Conservation (phyloP, 208 protist genomes). For the Entamoeba invadens region DNA sequence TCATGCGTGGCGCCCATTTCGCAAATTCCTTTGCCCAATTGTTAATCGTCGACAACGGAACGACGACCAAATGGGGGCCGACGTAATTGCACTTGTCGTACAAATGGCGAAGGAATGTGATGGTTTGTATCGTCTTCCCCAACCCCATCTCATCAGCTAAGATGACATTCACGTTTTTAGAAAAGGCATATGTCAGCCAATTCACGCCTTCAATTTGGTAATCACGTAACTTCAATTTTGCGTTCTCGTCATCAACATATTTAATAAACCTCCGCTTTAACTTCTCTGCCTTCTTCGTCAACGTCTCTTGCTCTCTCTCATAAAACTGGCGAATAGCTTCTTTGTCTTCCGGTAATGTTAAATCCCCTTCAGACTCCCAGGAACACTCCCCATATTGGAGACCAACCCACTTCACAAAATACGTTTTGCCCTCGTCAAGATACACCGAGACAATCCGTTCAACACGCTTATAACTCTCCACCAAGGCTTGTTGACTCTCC, state of each 20-base stretch:
- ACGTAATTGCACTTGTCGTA: not conserved
- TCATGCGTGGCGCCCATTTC: slow-evolving; percentile 18
- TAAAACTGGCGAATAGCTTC: not conserved
- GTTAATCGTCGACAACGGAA: slow-evolving; percentile 20
- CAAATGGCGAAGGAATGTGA: not conserved
- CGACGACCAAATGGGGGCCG: slow-evolving; percentile 33
- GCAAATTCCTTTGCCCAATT: slow-evolving; percentile 30
- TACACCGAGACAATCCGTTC: not conserved
- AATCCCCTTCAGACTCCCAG: not conserved
- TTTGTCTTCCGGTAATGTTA: not conserved
- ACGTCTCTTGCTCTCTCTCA: not conserved
- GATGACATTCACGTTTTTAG: slow-evolving; percentile 6
- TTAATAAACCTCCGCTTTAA: not conserved
- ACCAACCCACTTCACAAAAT: not conserved
- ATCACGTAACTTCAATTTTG: not conserved
- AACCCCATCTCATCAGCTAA: slow-evolving; percentile 31
- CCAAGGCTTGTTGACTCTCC: not conserved
- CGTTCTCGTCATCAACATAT: not conserved
- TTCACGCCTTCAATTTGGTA: slow-evolving; percentile 27
- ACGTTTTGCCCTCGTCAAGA: not conserved
- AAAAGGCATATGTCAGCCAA: not conserved
- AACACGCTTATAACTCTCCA: not conserved
- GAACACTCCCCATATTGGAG: not conserved
- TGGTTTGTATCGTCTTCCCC: slow-evolving; percentile 16
- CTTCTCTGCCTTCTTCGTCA: not conserved